Conservation (phyloP, 2,329 filamentous ascomycete genomes). For the Canariomyces notabilis region DNA sequence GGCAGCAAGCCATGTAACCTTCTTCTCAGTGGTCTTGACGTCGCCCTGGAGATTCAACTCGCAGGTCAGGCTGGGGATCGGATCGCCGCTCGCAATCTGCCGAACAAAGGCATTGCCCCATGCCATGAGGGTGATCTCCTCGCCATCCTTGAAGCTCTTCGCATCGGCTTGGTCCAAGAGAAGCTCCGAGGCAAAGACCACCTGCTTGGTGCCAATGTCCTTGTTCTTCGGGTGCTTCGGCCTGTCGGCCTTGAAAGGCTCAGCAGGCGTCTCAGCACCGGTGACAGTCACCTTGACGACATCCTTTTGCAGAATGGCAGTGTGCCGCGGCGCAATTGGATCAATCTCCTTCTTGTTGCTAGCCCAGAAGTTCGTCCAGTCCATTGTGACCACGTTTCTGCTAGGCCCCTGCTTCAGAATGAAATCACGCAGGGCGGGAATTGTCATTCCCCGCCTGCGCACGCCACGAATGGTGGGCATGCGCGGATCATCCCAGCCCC, state of each 20-base stretch:
- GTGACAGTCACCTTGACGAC: constrained; percentile 65
- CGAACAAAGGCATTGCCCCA: constrained; percentile 88
- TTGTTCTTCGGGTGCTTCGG: constrained; percentile 88
- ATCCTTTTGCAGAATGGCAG: constrained; percentile 65
- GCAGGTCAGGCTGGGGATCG: constrained; percentile 66
- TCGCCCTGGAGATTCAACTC: constrained; percentile 91
- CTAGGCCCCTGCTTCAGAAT: constrained; percentile 80
- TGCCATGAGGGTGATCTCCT: constrained; percentile 94
- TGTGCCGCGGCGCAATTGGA: constrained; percentile 68
- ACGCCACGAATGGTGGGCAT: constrained; percentile 83
- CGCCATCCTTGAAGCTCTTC: constrained; percentile 71
- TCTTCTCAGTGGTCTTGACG: constrained; percentile 93
- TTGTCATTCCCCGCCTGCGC: constrained; percentile 70
- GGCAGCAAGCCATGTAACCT: constrained; percentile 85
- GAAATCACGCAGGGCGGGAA: constrained; percentile 74
- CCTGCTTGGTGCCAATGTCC: constrained; percentile 78
- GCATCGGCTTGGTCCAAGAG: constrained; percentile 85
- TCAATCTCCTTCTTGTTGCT: constrained; percentile 80
- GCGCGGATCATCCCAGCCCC: constrained; percentile 81
- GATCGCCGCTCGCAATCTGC: constrained; percentile 49
- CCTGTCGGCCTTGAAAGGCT: constrained; percentile 65
- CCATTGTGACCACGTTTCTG: constrained; percentile 78
- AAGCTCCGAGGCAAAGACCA: constrained; percentile 69
- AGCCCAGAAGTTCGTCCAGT: constrained; percentile 72
- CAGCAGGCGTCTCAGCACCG: constrained; percentile 61